Evolutionary conservation across 768 basidiomycete species (phyloP), one percentile per base, ranked within the genome.

Genomic region (Pleurotus tuoliensis): DNA sequence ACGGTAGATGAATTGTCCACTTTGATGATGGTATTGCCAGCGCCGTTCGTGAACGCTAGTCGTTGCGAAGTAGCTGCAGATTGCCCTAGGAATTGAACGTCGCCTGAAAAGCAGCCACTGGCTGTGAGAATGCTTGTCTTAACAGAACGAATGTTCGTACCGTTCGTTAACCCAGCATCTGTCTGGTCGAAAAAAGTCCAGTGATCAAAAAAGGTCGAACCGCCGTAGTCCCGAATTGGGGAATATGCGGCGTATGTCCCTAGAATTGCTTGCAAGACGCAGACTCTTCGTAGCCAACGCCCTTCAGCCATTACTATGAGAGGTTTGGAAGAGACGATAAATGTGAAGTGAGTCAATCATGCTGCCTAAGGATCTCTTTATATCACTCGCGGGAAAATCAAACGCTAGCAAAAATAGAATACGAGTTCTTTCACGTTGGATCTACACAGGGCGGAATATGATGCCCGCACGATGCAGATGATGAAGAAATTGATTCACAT

Each of bases 1-100:
- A 90, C 78, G 45, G 76, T 76, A 9, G 82, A 82, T 6, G 71
- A 69, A 64, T 90, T 90, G 74, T 92, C 90, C 5, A 92, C 90
- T 62, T 79, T 83, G 48, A 94, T 73, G 59, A 94, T 77, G 4
- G 84, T 86, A 55, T 86, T 82, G 5, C 87, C 84, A 1, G 76
- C 76, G 43, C 63, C 62, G 59, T 87, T 85, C 60, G 88, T 66
- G 62, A 80, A 89, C 4, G 83, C 82, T 16, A 92, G 73, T 1
- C 74, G 63, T 58, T 80, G 73, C 5, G 73, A 65, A 9, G 69
- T 67, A 0, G 86, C 86, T 18, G 73, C 71, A 2, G 72, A 67
- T 53, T 72, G 65, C 61, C 78, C 76, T 15, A 84, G 72, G 74
- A 79, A 90, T 41, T 80, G 81, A 15, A 82, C 84, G 61, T 88